A percentile compares a stretch with the other conserved stretches of the same genome.
Evolutionary conservation across 106 monocot genomes (phyloP).

Genomic region (Dendrobium chrysotoxum): DNA sequence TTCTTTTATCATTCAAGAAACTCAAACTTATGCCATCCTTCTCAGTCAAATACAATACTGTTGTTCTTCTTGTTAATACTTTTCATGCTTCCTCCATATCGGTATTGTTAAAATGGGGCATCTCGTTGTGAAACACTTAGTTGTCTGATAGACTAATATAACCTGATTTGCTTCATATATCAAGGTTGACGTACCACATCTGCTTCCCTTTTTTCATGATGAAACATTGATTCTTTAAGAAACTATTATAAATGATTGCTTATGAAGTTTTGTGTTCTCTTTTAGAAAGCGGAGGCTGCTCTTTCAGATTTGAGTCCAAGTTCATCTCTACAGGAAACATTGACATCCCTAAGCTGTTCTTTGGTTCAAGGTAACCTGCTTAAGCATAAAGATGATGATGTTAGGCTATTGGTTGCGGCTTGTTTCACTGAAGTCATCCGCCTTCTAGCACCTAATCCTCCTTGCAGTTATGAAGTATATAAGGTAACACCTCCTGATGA

Average conservation of each 20-base stretch:
- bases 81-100: neutral
- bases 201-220: neutral
- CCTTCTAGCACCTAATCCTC: conserved; percentile 76
- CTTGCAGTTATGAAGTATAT: conserved; percentile 67
- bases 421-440: conserved; percentile 79
- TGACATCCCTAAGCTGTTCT: conserved; percentile 40
- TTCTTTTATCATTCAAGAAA: no score
- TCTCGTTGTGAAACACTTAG: neutral
- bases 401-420: conserved; percentile 63
- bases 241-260: neutral
- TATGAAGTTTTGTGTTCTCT: neutral
- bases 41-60: neutral
- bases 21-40: no score
- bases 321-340: conserved; percentile 24
- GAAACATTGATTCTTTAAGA: neutral
- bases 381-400: conserved; percentile 82
- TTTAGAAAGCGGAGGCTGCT: conserved; percentile 67
- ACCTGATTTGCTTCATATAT: neutral
- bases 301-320: conserved; percentile 57
- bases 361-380: conserved; percentile 52
- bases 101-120: neutral
- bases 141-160: neutral
- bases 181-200: neutral
- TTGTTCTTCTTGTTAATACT: neutral
- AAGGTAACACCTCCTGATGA: conserved; percentile 35